Percentiles rank a stretch among this genome's conserved stretches.
These are phyloP conservation scores for Vachellia pachyceras DNA, from an alignment of 306 rosid genomes.

Conservation along the genomic window DNA sequence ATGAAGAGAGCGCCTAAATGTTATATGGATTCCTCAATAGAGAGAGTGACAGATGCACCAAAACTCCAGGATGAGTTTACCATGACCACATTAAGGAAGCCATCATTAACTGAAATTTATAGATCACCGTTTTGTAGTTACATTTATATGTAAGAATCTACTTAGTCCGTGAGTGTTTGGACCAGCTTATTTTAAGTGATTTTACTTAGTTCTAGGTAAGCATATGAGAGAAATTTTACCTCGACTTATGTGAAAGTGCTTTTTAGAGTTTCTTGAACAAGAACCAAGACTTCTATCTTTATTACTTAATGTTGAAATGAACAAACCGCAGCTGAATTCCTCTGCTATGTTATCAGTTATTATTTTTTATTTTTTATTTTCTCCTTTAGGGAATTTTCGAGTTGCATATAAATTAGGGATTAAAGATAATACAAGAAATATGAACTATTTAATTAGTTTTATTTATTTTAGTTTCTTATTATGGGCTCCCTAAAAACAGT, in stretches of 20 bases:
- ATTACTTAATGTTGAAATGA: conserved; percentile 35
- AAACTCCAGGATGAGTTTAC: conserved; percentile 8
- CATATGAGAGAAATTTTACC: too few species aligned
- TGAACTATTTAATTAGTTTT: too few species aligned
- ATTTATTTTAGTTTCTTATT: neutral
- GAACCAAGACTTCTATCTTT: conserved; percentile 20
- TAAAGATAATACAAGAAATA: neutral
- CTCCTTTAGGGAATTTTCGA: neutral
- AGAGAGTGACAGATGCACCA: conserved; percentile 7
- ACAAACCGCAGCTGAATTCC: conserved; percentile 14
- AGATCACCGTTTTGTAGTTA: conserved; percentile 20
- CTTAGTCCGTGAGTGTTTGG: neutral
- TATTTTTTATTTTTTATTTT: neutral
- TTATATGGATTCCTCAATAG: neutral
- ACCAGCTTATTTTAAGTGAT: too few species aligned
- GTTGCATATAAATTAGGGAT: neutral
- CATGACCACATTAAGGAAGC: conserved; percentile 32
- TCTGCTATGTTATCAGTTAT: neutral
- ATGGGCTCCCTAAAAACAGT: neutral
- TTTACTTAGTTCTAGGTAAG: too few species aligned
- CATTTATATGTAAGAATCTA: conserved; percentile 6
- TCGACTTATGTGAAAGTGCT: too few species aligned
- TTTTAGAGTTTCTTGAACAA: too few species aligned
- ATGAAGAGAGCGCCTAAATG: neutral
- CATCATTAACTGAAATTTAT: conserved; percentile 16